Evolutionary conservation across 2,329 filamentous ascomycete species (phyloP).

Genomic region (Chaetomium globosum): DNA sequence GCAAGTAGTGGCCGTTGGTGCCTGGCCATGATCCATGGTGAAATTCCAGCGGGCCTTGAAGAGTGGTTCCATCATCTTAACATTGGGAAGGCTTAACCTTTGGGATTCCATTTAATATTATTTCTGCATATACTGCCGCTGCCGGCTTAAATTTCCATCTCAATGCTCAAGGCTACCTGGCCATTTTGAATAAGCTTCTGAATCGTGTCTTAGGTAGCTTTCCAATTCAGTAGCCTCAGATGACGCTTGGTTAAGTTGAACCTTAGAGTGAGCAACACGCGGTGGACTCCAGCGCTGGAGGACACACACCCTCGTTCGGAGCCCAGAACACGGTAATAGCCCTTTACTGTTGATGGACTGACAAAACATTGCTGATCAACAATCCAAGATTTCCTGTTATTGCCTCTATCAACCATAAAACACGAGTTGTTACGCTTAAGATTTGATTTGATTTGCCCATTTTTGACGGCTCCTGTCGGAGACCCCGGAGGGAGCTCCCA

Average conservation of each 20-base stretch:
- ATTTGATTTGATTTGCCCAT: slow-evolving; percentile 9
- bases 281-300: not conserved
- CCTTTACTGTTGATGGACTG: not conserved
- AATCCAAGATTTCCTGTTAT: not conserved
- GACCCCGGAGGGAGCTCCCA: not conserved
- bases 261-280: no score
- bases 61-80: not conserved
- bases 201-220: no score
- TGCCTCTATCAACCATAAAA: not conserved
- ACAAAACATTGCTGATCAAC: not conserved
- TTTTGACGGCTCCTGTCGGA: not conserved
- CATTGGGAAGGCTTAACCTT: not conserved
- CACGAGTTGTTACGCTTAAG: not conserved
- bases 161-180: not conserved
- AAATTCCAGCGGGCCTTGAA: not conserved
- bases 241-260: no score
- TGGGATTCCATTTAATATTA: not conserved
- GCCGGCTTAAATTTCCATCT: not conserved
- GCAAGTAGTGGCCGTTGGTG: no score
- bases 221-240: no score
- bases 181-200: no score
- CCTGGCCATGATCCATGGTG: no score
- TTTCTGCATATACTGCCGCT: not conserved
- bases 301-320: not conserved
- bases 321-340: not conserved